These are phyloP conservation scores for Paramecium bursaria DNA, from an alignment of 73 alveolate genomes.

Conservation along the genomic window DNA sequence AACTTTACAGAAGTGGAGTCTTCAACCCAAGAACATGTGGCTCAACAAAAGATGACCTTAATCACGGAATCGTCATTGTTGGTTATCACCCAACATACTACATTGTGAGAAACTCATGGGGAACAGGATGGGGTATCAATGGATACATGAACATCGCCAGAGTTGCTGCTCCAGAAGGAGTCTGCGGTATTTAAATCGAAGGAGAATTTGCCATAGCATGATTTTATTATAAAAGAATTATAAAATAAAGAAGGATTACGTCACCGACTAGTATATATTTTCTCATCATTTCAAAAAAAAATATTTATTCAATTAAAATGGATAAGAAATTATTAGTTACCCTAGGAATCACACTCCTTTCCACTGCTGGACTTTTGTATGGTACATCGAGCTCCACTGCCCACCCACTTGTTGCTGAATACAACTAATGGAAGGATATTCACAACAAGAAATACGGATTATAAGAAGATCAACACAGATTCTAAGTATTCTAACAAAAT, in stretches of 20 bases:
- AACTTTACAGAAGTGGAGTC: conserved; percentile 28
- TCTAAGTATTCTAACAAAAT: neutral
- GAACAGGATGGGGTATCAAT: conserved; percentile 60
- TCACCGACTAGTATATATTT: too few relatives aligned
- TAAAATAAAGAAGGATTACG: too few relatives aligned
- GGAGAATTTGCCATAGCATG: too few relatives aligned
- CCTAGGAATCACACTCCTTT: neutral
- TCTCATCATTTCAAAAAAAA: too few relatives aligned
- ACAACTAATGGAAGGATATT: neutral
- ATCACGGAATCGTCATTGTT: conserved; percentile 60
- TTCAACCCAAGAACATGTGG: conserved; percentile 11
- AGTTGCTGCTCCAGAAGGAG: conserved; percentile 6
- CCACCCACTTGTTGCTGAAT: neutral
- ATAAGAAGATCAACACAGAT: conserved; percentile 33
- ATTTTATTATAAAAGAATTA: too few relatives aligned
- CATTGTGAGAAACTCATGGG: conserved; percentile 66
- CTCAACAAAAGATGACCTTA: neutral
- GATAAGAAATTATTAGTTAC: too few relatives aligned
- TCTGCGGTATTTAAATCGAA: conserved; percentile 52
- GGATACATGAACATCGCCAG: conserved; percentile 60
- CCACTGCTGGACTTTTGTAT: neutral
- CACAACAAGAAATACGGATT: neutral
- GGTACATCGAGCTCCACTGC: neutral
- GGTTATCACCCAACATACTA: conserved; percentile 57
- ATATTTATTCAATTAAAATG: too few relatives aligned